Evolutionary conservation across 2,329 filamentous ascomycete species (phyloP).

Genomic region (Neofusicoccum sp.): DNA sequence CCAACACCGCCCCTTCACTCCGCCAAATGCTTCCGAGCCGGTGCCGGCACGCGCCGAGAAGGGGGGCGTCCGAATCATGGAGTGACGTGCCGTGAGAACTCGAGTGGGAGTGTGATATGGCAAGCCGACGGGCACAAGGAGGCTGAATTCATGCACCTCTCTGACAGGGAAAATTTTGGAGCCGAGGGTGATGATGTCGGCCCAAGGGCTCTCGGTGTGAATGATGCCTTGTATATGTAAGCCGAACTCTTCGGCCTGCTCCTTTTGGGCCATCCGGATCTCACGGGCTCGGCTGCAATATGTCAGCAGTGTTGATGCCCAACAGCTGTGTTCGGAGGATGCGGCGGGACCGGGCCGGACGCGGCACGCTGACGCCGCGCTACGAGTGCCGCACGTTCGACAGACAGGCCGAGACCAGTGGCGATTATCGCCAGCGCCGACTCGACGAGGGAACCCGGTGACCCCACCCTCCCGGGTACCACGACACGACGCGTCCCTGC

Average conservation of each 20-base stretch:
- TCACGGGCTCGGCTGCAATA: not conserved
- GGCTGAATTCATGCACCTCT: not conserved
- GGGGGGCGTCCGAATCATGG: not conserved
- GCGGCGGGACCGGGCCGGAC: constrained; percentile 4
- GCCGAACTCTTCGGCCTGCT: not conserved
- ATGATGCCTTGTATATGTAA: not conserved
- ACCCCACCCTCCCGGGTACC: not conserved
- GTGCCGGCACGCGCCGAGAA: not conserved
- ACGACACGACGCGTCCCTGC: not conserved
- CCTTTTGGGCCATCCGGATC: not conserved
- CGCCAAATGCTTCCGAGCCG: not conserved
- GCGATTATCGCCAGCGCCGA: constrained; percentile 1
- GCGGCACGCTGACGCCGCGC: not conserved
- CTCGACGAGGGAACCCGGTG: not conserved
- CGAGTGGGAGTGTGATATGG: not conserved
- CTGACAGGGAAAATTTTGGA: not conserved
- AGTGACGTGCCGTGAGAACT: not conserved
- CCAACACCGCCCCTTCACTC: not conserved
- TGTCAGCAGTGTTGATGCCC: constrained; percentile 4
- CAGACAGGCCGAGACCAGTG: not conserved
- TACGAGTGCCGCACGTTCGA: not conserved
- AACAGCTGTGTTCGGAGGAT: not conserved
- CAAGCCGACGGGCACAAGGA: no score
- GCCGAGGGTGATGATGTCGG: not conserved
- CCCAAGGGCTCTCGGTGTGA: not conserved